phyloP scores from a whole-genome alignment of 2,329 filamentous ascomycete species.

The Metarhizium album region DNA sequence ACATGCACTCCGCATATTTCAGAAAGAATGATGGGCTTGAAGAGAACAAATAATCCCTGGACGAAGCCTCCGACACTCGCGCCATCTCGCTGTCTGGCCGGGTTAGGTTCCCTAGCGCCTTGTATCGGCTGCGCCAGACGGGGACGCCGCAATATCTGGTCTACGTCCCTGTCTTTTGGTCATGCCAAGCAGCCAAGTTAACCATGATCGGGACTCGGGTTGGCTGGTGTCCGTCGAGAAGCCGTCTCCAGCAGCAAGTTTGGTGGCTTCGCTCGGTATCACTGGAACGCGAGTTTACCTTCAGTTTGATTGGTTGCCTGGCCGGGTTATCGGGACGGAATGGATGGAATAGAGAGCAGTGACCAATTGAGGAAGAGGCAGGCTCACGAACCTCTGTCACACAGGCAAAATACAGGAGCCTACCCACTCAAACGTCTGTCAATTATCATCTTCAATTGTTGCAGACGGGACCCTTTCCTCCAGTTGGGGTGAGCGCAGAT shows the following conservation, averaged over 20 bases:
- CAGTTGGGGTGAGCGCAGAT: too few species aligned
- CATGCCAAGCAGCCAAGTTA: too few species aligned
- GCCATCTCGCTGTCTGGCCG: neutral
- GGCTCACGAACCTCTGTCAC: too few species aligned
- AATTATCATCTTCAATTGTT: too few species aligned
- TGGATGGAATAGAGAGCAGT: too few species aligned
- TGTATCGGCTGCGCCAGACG: neutral
- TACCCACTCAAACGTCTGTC: too few species aligned
- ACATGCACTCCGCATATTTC: neutral
- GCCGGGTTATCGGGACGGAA: neutral
- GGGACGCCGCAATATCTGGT: neutral
- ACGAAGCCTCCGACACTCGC: neutral
- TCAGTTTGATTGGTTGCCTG: neutral
- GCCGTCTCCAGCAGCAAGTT: neutral
- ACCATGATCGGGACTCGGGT: neutral
- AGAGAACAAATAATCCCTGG: neutral
- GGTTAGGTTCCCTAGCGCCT: neutral
- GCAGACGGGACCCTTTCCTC: too few species aligned
- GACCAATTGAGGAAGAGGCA: neutral
- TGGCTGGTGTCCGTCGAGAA: neutral
- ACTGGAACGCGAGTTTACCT: neutral
- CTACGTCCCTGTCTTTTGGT: neutral
- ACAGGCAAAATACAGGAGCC: too few species aligned
- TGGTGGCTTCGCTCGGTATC: neutral
- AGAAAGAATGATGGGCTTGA: neutral